A percentile compares a stretch with the other conserved stretches of the same genome.
phyloP scores from a whole-genome alignment of 768 basidiomycete species.

The Phylloporus sp. region DNA sequence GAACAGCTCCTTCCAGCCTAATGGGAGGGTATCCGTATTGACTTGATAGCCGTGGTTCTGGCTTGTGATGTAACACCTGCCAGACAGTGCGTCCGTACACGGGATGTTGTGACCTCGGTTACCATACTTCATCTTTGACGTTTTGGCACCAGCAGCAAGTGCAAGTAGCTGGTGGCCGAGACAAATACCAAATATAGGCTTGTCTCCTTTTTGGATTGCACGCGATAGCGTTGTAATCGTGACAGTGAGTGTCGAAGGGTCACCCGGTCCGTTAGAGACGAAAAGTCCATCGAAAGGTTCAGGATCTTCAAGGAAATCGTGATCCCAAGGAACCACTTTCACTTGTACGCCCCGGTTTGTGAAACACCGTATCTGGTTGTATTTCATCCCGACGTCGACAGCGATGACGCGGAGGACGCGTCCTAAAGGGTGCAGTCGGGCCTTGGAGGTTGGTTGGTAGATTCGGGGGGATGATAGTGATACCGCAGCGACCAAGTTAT shows the following conservation, averaged over 20 bases:
- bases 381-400: conserved; percentile 99
- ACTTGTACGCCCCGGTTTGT: conserved; percentile 87
- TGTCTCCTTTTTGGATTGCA: conserved; percentile 68
- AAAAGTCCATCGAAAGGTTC: conserved; percentile 94
- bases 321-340: conserved; percentile 97
- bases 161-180: conserved; percentile 97
- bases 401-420: conserved; percentile 82
- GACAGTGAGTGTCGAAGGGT: conserved; percentile 77
- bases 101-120: conserved; percentile 99
- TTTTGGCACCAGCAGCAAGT: conserved; percentile 88
- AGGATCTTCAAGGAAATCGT: conserved; percentile 76
- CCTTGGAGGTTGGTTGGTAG: conserved; percentile 56
- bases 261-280: conserved; percentile 96
- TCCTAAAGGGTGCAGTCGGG: conserved; percentile 71
- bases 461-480: conserved; percentile 67
- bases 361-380: conserved; percentile 98
- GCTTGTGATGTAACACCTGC: conserved; percentile 97
- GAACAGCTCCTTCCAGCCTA: conserved; percentile 92
- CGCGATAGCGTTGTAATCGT: conserved; percentile 68
- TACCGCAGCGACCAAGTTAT: conserved; percentile 88
- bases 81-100: conserved; percentile 89
- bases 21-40: conserved; percentile 70
- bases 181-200: conserved; percentile 97
- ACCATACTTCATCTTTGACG: conserved; percentile 99
- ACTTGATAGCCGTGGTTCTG: conserved; percentile 99